Base-by-base conservation (phyloP, 1,284 basidiomycete species). In the Acaromyces ingoldii region DNA sequence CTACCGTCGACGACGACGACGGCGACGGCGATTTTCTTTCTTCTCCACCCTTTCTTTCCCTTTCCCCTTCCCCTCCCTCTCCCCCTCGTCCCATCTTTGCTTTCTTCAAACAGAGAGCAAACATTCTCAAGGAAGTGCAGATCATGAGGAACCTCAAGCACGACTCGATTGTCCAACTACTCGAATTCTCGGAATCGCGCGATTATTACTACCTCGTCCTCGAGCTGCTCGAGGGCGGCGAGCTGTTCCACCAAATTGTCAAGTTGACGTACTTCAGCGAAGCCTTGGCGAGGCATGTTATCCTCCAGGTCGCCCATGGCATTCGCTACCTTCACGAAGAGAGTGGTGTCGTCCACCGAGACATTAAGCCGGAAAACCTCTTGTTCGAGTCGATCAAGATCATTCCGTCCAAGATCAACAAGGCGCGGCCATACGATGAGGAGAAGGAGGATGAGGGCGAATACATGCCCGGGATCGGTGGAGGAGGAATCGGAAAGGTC, bases 221-320 rank as follows among this genome's bases (percentile, higher is more conserved):
- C 49, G 95, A 99, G 78, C 80, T 77, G 34, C 55, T 74, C 43
- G 63, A 89, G 72, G 95, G 95, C 57, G 95, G 95, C 64, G 95
- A 99, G 77, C 82, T 99, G 1, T 99, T 99, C 80, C 93, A 98
- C 76, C 95, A 98, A 76, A 99, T 98, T 68, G 95, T 98, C 78
- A 97, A 96, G 76, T 83, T 98, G 61, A 99, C 95, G 1, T 99
- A 98, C 78, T 97, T 99, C 76, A 91, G 88, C 75, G 95, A 99
- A 36, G 51, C 60, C 4, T 55, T 75, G 13, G 58, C 72, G 3
- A 57, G 93, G 9, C 95, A 98, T 76, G 92, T 98, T 72, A 97
- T 99, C 62, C 78, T 95, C 2, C 95, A 99, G 78, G 95, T 98
- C 25, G 95, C 95, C 0, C 82, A 91, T 26, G 95, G 89, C 21